Percentiles rank a stretch among this genome's conserved stretches.
Evolutionary conservation across 768 basidiomycete genomes (phyloP).

Genomic region (Sarcodon aspratus): DNA sequence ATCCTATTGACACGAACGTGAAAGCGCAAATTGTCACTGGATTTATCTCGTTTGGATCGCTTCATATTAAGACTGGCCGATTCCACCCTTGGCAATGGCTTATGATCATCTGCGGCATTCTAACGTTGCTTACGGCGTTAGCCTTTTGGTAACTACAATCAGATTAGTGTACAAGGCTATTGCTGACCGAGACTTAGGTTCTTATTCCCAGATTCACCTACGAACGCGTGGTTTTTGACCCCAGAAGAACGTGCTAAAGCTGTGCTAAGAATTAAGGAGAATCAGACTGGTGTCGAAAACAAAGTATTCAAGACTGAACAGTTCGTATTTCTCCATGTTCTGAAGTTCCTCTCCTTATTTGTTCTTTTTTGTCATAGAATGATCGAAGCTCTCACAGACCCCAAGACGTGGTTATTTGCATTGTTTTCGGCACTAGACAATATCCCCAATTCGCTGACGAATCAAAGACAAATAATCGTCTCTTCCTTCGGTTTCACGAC

Average conservation of each 20-base stretch:
- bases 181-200: slow-evolving; percentile 27
- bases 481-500: slow-evolving; percentile 52
- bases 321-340: slow-evolving; percentile 27
- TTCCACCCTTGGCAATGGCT: slow-evolving; percentile 77
- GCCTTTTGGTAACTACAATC: slow-evolving; percentile 39
- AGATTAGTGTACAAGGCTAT: background rate
- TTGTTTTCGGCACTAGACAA: slow-evolving; percentile 52
- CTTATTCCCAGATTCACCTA: slow-evolving; percentile 66
- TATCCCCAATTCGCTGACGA: slow-evolving; percentile 56
- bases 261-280: slow-evolving; percentile 54
- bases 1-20: background rate
- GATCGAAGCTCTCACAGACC: slow-evolving; percentile 54
- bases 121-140: slow-evolving; percentile 42
- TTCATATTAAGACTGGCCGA: slow-evolving; percentile 44
- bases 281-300: slow-evolving; percentile 77
- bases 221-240: slow-evolving; percentile 66
- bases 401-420: slow-evolving; percentile 71
- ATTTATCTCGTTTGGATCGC: slow-evolving; percentile 53
- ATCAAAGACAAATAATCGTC: slow-evolving; percentile 55
- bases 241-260: slow-evolving; percentile 51
- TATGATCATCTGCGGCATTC: slow-evolving; percentile 55
- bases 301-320: slow-evolving; percentile 75
- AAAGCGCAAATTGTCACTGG: slow-evolving; percentile 61
- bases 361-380: slow-evolving; percentile 47
- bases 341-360: background rate